Evolutionary conservation across 208 protist species (phyloP).

Genomic region (Trypanosoma mega): DNA sequence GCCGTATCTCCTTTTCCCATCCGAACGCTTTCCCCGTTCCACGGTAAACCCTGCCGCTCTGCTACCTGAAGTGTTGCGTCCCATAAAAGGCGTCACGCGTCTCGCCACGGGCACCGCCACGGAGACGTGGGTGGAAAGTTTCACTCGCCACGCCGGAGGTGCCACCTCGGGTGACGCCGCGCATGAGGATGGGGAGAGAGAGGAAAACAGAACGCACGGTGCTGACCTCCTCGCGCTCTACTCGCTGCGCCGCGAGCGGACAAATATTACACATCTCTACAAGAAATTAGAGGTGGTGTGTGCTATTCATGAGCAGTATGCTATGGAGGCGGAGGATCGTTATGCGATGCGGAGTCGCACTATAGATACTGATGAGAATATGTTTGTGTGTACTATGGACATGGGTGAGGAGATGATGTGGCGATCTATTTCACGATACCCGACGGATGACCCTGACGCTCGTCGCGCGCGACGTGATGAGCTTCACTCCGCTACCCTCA

Average conservation of each 20-base stretch:
- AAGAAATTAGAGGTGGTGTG: conserved; percentile 34
- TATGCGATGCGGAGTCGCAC: conserved; percentile 51
- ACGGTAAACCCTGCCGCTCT: conserved; percentile 27
- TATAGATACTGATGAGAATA: conserved; percentile 57
- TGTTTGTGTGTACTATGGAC: conserved; percentile 79
- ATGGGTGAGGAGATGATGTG: conserved; percentile 63
- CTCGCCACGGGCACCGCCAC: neutral
- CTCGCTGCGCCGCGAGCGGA: conserved; percentile 45
- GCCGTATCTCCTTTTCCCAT: conserved; percentile 40
- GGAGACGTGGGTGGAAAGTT: neutral
- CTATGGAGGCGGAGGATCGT: conserved; percentile 73
- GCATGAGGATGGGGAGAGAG: too few relatives aligned
- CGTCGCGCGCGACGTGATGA: conserved; percentile 31
- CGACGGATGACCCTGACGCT: conserved; percentile 19
- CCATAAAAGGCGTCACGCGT: conserved; percentile 49
- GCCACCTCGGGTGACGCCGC: neutral
- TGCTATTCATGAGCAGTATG: conserved; percentile 54
- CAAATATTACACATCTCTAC: conserved; percentile 49
- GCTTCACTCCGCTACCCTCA: conserved; percentile 47
- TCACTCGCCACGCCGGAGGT: neutral
- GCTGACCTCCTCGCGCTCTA: conserved; percentile 58
- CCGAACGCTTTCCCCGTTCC: conserved; percentile 49
- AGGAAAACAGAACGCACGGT: too few relatives aligned
- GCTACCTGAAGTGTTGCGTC: conserved; percentile 24
- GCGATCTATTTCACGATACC: conserved; percentile 36